Evolutionary conservation across 768 basidiomycete genomes (phyloP), one percentile per base, ranked within the genome.

Genomic region (Inosperma sp.): DNA sequence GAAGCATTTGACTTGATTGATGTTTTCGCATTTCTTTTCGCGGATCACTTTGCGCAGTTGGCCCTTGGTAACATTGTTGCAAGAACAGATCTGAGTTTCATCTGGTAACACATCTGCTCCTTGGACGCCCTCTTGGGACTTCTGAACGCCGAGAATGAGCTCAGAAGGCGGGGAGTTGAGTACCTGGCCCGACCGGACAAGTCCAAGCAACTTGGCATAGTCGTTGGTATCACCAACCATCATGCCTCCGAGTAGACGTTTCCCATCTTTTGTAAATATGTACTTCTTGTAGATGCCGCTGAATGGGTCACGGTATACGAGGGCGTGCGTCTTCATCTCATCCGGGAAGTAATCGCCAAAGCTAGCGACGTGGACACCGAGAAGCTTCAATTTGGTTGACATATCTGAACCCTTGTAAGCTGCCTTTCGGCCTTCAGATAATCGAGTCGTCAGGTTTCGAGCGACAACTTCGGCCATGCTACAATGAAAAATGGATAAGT

Each of bases 261-360:
- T 81, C 9, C 86, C 86, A 59, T 88, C 84, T 7, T 74, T 74
- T 9, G 76, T 82, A 62, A 88, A 88, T 35, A 88, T 78, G 54
- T 84, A 86, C 68, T 86, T 88, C 67, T 88, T 87, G 71, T 88
- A 89, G 7, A 80, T 76, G 2, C 72, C 72, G n/a, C 73, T 69
- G 63, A 89, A 86, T 0, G 86, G 86, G 59, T 89, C 87, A 39
- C 79, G 73, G 63, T 88, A 89, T 3, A 77, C 76, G 33, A 88
- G 66, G 44, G 78, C 17, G 7, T 45, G 44, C 2, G 44, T 45
- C 25, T 48, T 43, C 37, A 52, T 65, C 65, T 72, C 73, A 58
- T 87, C 84, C 0, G 81, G 80, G 52, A 86, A 86, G 64, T 74
- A 86, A 63, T 88, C 84, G 10, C 86, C 86, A 55, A 86, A 86